phyloP scores from a whole-genome alignment of 2,329 filamentous ascomycete species.

The Pseudocercospora pini-densiflorae region DNA sequence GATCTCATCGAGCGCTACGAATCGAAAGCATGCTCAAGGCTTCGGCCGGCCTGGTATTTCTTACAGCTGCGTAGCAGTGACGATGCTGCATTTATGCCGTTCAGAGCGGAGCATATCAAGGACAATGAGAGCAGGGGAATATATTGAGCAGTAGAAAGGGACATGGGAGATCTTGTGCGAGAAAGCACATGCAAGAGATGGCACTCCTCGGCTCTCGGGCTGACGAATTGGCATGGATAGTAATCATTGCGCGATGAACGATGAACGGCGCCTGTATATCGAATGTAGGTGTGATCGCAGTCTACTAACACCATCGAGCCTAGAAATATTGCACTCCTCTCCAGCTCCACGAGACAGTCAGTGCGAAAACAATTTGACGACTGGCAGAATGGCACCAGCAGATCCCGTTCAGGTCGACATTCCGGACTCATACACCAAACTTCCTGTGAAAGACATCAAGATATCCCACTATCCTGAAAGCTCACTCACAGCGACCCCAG shows the following conservation, averaged over 20 bases:
- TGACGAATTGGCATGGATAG: background rate
- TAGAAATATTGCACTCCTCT: too few relatives aligned
- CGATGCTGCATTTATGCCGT: background rate
- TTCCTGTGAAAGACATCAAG: constrained; percentile 44
- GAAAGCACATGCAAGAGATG: background rate
- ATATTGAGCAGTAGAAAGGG: background rate
- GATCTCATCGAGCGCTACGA: background rate
- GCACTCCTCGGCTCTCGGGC: background rate
- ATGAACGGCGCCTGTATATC: background rate
- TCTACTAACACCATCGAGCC: too few relatives aligned
- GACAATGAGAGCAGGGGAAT: background rate
- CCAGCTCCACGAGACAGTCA: too few relatives aligned
- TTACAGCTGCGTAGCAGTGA: background rate
- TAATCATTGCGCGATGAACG: background rate
- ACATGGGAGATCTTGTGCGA: background rate
- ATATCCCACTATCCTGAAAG: constrained; percentile 42
- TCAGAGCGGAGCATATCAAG: background rate
- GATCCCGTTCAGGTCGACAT: constrained; percentile 7
- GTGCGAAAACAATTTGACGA: too few relatives aligned
- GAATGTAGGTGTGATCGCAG: too few relatives aligned
- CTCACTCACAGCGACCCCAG: constrained; percentile 60
- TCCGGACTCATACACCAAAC: constrained; percentile 43
- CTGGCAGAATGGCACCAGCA: background rate
- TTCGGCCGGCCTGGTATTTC: background rate
- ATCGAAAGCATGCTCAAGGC: background rate